Evolutionary conservation across 75 land plant species (phyloP), one percentile per base, ranked within the genome.

Genomic region (Pinus taeda): DNA sequence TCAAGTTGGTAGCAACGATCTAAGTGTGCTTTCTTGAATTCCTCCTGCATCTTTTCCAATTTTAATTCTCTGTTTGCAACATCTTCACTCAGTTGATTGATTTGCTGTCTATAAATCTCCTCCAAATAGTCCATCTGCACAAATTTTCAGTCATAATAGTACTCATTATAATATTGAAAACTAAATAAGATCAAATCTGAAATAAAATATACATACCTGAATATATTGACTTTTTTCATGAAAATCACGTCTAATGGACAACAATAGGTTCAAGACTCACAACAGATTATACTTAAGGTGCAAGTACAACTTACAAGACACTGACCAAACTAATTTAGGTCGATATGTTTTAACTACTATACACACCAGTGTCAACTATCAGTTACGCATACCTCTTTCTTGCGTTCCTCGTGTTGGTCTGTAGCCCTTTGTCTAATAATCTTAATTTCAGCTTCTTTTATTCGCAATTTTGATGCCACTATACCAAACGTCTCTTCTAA

Each of bases 381-480:
- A 37, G 22, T 2, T 69, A 12, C 42, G 55, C 33, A 29, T 80
- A 92, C 95, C 90, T 89, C 88, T 78, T 84, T 88, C 66, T 85
- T 86, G 82, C 80, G 79, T 63, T 84, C 84, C 67, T 86, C 87
- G 64, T 86, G 84, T 37, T 91, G 93, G 39, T 74, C 79, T 67
- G 75, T 82, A 2, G 92, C 85, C 57, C 88, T 80, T 26, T 76
- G 80, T 71, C 84, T 81, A 22, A 90, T 77, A 57, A 92, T 83
- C 42, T 80, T 67, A 49, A 84, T 86, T 61, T 93, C 97, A 63
- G 83, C 78, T 76, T 79, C 80, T 8, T 84, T 83, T 49, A 78
- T 74, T 24, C 82, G 79, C 21, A 93, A 83, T 64, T 83, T 88
- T 55, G 83, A 81, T 26, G 74, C 74, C 37, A 94, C 80, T 5